phyloP scores from a whole-genome alignment of 768 basidiomycete genomes.

The Candolleomyces eurysporus region DNA sequence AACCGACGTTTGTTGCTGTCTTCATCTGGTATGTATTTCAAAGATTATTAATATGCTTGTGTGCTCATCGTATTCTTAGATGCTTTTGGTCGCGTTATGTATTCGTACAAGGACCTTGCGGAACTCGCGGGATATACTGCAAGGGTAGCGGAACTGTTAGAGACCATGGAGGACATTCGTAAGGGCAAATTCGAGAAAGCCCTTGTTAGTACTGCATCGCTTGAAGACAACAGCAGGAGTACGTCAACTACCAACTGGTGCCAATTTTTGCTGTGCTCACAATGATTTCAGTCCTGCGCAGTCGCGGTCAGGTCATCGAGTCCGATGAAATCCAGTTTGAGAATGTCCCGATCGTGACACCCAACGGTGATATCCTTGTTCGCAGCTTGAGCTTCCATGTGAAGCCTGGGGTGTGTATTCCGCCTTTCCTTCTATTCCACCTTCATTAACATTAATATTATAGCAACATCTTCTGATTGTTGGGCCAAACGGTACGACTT shows the following conservation, averaged over 20 bases:
- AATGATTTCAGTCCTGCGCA: conserved; percentile 58
- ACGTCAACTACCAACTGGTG: conserved; percentile 21
- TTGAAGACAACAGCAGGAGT: conserved; percentile 78
- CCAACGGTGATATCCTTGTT: conserved; percentile 91
- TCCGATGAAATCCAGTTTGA: conserved; percentile 92
- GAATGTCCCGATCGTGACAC: conserved; percentile 92
- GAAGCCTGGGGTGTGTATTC: conserved; percentile 67
- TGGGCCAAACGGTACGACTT: conserved; percentile 78
- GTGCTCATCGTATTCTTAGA: conserved; percentile 41
- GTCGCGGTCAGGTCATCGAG: conserved; percentile 76
- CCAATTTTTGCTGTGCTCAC: neutral
- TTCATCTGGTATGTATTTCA: conserved; percentile 57
- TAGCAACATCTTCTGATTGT: conserved; percentile 92
- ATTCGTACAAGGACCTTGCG: conserved; percentile 94
- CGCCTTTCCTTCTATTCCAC: neutral
- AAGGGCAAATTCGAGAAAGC: conserved; percentile 87
- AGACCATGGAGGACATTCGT: conserved; percentile 86
- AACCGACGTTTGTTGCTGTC: conserved; percentile 87
- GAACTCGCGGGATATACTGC: conserved; percentile 96
- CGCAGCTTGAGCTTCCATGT: conserved; percentile 84
- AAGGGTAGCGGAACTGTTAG: conserved; percentile 83
- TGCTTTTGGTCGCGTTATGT: conserved; percentile 95
- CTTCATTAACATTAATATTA: conserved; percentile 4
- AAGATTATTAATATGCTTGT: neutral
- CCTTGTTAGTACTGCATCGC: conserved; percentile 70